Evolutionary conservation across 1,284 basidiomycete species (phyloP), one percentile per base, ranked within the genome.

Genomic region (Ustilago sp.): DNA sequence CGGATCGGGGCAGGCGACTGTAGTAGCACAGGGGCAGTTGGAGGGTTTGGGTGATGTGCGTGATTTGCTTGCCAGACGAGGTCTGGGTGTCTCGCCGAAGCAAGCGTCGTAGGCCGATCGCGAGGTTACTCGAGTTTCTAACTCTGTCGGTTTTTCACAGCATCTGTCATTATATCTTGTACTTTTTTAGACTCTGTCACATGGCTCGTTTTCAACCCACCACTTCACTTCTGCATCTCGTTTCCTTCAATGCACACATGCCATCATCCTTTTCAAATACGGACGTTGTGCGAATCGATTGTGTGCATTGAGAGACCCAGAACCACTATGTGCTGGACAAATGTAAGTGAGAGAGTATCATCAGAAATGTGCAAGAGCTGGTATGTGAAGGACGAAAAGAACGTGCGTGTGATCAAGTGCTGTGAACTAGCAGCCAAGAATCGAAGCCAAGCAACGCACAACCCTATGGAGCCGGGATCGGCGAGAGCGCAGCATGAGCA

Each of bases 1-100:
- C 1, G 80, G 80, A 12, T 72, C 63, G 38, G 79, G 80, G 1
- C 78, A 81, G 59, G 72, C 80, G 8, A 84, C 83, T 0, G 81
- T 85, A 3, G 84, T 85, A 3, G 82, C 78, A 9, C 81, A 84
- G 66, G 84, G 83, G 12, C 61, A 80, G 31, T 51, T 84, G 8
- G 79, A 83, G 19, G 77, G 79, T 0, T 35, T 85, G 31, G 80
- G 74, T 28, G 82, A 85, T 50, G 73, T 85, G 51, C 70, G 84
- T n/a, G 59, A 68, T 34, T 23, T 83, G 58, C 77, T 85, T 1
- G 74, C 74, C 2, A 63, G 65, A 35, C 72, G 80, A 9, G 83
- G 83, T 1, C 72, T 85, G 9, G 81, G 81, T 41, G 74, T 71
- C 28, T 62, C 74, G 53, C 68, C 73, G 31, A 74, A 64, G 58